A percentile compares a stretch with the other conserved stretches of the same genome.
These are phyloP conservation scores for Globisporangium cylindrosporum DNA, from an alignment of 352 stramenopile species.

Conservation along the genomic window DNA sequence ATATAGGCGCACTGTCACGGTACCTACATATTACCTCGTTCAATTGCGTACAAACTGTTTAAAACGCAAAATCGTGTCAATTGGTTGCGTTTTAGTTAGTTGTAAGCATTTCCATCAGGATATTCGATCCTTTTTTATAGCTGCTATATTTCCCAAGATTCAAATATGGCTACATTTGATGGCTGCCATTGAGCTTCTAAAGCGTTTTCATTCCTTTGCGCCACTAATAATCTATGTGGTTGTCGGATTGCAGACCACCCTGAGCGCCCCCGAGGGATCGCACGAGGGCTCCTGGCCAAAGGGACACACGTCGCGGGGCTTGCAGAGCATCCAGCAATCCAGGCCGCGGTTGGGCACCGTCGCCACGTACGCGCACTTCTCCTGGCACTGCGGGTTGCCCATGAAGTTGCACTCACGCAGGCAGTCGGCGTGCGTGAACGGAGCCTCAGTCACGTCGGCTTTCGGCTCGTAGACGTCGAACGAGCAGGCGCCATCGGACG, in stretches of 20 bases:
- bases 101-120: no score
- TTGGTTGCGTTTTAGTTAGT: no score
- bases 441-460: neutral
- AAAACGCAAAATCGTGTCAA: no score
- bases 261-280: conserved; percentile 6
- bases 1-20: neutral
- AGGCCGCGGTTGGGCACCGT: conserved; percentile 17
- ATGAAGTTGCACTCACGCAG: conserved; percentile 24
- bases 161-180: no score
- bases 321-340: conserved; percentile 28
- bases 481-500: conserved; percentile 13
- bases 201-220: no score
- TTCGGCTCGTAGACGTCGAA: conserved; percentile 3
- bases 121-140: no score
- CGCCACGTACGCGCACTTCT: conserved; percentile 18
- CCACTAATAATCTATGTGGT: neutral
- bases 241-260: neutral
- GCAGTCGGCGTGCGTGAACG: conserved; percentile 20
- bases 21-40: neutral
- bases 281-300: conserved; percentile 14
- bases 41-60: no score
- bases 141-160: no score
- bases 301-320: conserved; percentile 14
- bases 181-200: no score
- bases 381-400: conserved; percentile 15